A percentile compares a stretch with the other conserved stretches of the same genome.
Conservation (phyloP, 2,329 filamentous ascomycete species). For the Ophiocordyceps sinensis region DNA sequence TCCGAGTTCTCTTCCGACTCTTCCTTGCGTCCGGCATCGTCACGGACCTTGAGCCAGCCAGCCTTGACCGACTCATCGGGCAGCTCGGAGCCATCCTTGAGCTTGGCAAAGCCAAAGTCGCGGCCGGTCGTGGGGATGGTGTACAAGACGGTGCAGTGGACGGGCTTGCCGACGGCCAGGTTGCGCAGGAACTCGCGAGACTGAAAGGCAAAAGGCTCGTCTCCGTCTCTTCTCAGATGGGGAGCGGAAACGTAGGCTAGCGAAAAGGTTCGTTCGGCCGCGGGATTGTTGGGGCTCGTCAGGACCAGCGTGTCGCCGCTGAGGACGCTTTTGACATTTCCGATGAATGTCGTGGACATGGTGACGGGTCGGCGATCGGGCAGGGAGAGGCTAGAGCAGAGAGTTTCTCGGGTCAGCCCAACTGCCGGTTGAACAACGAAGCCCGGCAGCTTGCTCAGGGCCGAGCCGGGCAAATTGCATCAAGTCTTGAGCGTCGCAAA, state of each 20-base stretch:
- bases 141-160: constrained; percentile 78
- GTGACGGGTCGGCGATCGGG: constrained; percentile 11
- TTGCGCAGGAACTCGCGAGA: constrained; percentile 86
- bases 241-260: constrained; percentile 88
- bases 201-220: constrained; percentile 86
- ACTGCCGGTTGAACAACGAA: not conserved
- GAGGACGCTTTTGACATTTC: constrained; percentile 82
- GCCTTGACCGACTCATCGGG: constrained; percentile 76
- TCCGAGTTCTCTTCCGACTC: constrained; percentile 62
- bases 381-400: constrained; percentile 2
- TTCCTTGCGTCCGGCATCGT: constrained; percentile 86
- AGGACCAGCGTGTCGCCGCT: constrained; percentile 88
- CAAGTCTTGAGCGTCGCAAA: not conserved
- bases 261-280: constrained; percentile 73
- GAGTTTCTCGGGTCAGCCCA: constrained; percentile 7
- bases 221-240: constrained; percentile 72
- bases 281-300: constrained; percentile 65
- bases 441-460: not conserved
- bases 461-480: not conserved
- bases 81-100: constrained; percentile 62
- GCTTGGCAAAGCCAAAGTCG: constrained; percentile 71
- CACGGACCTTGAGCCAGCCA: constrained; percentile 85
- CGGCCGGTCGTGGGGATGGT: constrained; percentile 71
- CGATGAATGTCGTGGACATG: constrained; percentile 42
- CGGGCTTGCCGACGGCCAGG: constrained; percentile 68